Evolutionary conservation across 2,329 filamentous ascomycete species (phyloP), one percentile per base, ranked within the genome.

Genomic region (Hymenotorrendiella dingleyae): DNA sequence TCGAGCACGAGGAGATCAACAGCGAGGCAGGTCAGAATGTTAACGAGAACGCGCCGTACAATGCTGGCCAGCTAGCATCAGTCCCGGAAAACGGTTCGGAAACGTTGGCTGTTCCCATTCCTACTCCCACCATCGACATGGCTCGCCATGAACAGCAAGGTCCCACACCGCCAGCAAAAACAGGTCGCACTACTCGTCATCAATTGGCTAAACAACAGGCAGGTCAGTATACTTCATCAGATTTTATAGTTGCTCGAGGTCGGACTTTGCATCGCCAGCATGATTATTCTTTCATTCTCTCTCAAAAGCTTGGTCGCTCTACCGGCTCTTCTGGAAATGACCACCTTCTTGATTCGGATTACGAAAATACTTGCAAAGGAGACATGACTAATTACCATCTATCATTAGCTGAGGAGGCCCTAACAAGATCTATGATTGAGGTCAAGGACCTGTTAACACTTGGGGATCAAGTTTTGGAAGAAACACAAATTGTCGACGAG

Each of bases 181-280:
- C 40, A 27, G 42, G 36, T 26, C 56, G 56, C 20, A 49, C 38
- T 9, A 60, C 57, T 39, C 54, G 57, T 42, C 43, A 44, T 20
- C 55, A 59, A 52, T 35, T 52, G 19, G 55, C 55, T 21, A 50
- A 53, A 29, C 48, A 52, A 45, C 53, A 59, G 54, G 50, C 51
- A 60, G 57, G 58, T 60, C 55, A 59, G 58, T 61, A 53, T 54
- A 41, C 28, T 51, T 35, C 36, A 23, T 44, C 47, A 39, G 36
- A 48, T 46, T 45, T 47, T 19, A 35, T 46, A 23, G 33, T 22
- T 29, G 32, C 30, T 34, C 10, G 5, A 21, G 30, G 22, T 34
- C 30, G 14, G 30, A 34, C 30, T 21, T 21, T 20, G 17, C 20
- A 11, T 20, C 27, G 11, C 9, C 26, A 26, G 16, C 11, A 21